Base-by-base conservation (phyloP, 2,329 filamentous ascomycete species). In the Aspergillus transmontanensis region DNA sequence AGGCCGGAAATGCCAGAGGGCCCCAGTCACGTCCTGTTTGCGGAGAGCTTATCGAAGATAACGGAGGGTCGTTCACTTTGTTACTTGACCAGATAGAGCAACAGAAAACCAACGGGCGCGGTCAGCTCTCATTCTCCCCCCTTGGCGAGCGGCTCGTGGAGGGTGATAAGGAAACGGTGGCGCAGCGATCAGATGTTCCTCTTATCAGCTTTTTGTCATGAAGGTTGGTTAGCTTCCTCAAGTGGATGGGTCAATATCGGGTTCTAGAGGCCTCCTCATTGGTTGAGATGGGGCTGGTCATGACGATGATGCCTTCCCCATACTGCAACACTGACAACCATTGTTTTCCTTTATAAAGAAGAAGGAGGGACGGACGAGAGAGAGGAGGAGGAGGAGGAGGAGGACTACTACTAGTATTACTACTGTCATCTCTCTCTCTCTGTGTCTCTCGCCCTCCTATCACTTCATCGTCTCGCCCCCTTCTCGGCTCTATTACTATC, bases 21-120 rank as follows among this genome's bases (percentile, higher is more conserved):
- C 30, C 51, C 51, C 26, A 39, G 28, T 16, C 39, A 23, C 12
- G 32, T 43, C 41, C 36, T 45, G 39, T 53, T 46, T 46, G 32
- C 51, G 39, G 60, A 32, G 21, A 48, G 41, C 59, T 57, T 61
- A 60, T 66, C 62, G 56, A 62, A 63, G 73, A 74, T 74, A 73
- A 73, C 69, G 55, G 60, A 55, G 54, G 30, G 30, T 41, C 2
- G 39, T 41, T 41, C 16, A 41, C 16, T 41, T 51, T 64, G 64
- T 71, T 71, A 69, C 71, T 69, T 63, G 64, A 67, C 41, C 58
- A 23, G 57, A 65, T 69, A 65, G 50, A 63, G 60, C 70, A 72
- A 65, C 48, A n/a, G 43, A 30, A 64, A 62, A 58, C 63, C 65
- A 70, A 66, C 66, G 65, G 9, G 19, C 11, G 51, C 30, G 51